Base-by-base conservation (phyloP, 371 early-diverging fungal species). In the Mucor saturninus region DNA sequence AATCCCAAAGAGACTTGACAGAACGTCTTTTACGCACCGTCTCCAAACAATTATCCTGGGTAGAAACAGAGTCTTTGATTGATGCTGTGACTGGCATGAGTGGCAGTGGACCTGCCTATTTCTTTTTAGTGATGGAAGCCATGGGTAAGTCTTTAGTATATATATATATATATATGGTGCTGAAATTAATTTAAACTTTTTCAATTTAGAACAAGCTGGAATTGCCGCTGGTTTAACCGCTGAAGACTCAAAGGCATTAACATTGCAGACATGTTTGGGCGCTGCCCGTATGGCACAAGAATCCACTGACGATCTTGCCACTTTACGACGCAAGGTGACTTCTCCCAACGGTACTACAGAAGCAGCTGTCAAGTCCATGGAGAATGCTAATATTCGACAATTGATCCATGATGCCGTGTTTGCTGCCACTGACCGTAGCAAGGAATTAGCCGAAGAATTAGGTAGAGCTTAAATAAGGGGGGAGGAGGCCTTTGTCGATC, bases 311-410 rank as follows among this genome's bases (percentile, higher is more conserved):
- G 89, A 90, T 65, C 84, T 92, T 29, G 87, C 89, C 38, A 89
- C 91, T 40, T 79, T 97, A 52, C 83, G 97, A 21, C 68, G 82
- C 54, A 92, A 92, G 73, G 97, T 97, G 54, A 97, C 97, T 0
- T 91, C 91, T 35, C 97, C 97, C 29, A 93, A 95, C 32, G 97
- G 97, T 15, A 95, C 97, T 35, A 97, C 97, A 21, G 90, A 94
- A 54, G 96, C 95, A 5, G 97, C 92, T 28, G 83, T 97, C 69
- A 85, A 90, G 65, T 69, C 83, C 3, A 83, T 95, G 77, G 89
- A 93, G 67, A 84, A 77, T 0, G 80, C 72, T 9, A 81, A 86
- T 29, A 73, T 90, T 53, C 73, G 88, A n/a, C 67, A 87, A 38
- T 57, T 83, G 43, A 77, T 91, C 48, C 61, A 70, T 5, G 80